Conservation (phyloP, 108 stramenopile species). For the Stephanodiscus minutulus region DNA sequence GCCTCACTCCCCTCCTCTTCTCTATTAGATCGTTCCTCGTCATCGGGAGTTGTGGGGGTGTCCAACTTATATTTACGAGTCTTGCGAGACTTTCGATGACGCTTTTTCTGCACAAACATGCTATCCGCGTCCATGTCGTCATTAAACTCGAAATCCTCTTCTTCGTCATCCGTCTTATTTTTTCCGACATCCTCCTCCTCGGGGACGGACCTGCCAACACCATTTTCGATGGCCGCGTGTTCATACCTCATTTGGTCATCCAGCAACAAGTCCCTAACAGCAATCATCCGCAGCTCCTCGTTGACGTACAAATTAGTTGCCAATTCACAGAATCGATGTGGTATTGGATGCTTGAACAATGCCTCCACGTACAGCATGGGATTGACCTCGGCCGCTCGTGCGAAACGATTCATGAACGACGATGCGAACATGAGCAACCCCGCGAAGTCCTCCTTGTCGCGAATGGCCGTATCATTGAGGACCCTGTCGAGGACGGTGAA, state of each 20-base stretch:
- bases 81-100: slow-evolving; percentile 15
- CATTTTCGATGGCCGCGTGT: slow-evolving; percentile 25
- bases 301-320: slow-evolving; percentile 77
- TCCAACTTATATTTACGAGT: neutral
- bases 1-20: slow-evolving; percentile 35
- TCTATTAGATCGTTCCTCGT: slow-evolving; percentile 7
- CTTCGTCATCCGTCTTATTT: slow-evolving; percentile 42
- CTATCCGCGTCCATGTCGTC: slow-evolving; percentile 35
- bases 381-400: slow-evolving; percentile 63
- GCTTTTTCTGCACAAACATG: slow-evolving; percentile 9
- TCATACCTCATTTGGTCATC: slow-evolving; percentile 58
- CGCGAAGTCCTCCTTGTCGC: slow-evolving; percentile 54
- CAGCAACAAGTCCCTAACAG: slow-evolving; percentile 69
- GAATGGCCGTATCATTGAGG: slow-evolving; percentile 68
- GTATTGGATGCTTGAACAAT: slow-evolving; percentile 67
- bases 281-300: slow-evolving; percentile 84
- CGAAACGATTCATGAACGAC: slow-evolving; percentile 71
- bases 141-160: slow-evolving; percentile 64
- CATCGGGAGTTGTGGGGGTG: neutral
- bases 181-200: slow-evolving; percentile 27
- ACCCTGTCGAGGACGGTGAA: slow-evolving; percentile 67
- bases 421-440: slow-evolving; percentile 62
- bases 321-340: slow-evolving; percentile 79
- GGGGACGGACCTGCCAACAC: slow-evolving; percentile 11
- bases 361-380: slow-evolving; percentile 82